phyloP scores from a whole-genome alignment of 75 land plant genomes.

The Cryptomeria japonica region DNA sequence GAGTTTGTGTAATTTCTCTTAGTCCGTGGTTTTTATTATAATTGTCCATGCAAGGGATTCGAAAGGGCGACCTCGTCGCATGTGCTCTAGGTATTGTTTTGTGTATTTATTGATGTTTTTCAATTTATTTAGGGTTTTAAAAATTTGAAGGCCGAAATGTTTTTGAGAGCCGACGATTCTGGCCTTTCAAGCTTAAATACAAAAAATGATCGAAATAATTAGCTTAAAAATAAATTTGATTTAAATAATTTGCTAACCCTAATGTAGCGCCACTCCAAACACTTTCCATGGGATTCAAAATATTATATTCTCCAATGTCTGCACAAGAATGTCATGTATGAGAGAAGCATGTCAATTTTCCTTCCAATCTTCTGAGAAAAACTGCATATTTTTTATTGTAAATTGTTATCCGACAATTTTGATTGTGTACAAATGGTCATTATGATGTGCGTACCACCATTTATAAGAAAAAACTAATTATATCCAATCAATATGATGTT shows the following conservation, averaged over 20 bases:
- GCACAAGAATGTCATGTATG: neutral
- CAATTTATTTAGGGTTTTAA: neutral
- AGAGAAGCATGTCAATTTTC: neutral
- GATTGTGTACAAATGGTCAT: neutral
- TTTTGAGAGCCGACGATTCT: too few relatives aligned
- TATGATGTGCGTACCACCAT: neutral
- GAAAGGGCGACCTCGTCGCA: neutral
- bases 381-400: too few relatives aligned
- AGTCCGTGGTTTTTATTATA: neutral
- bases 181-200: neutral
- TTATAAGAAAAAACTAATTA: neutral
- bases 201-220: neutral
- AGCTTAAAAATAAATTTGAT: neutral
- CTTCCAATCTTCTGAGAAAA: neutral
- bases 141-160: neutral
- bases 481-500: neutral
- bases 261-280: neutral
- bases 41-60: neutral
- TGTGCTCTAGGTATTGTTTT: neutral
- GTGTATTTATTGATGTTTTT: neutral
- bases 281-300: neutral
- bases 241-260: neutral
- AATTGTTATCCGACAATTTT: too few relatives aligned
- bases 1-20: conserved; percentile 46
- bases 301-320: neutral